phyloP scores from a whole-genome alignment of 2,329 filamentous ascomycete genomes.

The Didymella pinodella region DNA sequence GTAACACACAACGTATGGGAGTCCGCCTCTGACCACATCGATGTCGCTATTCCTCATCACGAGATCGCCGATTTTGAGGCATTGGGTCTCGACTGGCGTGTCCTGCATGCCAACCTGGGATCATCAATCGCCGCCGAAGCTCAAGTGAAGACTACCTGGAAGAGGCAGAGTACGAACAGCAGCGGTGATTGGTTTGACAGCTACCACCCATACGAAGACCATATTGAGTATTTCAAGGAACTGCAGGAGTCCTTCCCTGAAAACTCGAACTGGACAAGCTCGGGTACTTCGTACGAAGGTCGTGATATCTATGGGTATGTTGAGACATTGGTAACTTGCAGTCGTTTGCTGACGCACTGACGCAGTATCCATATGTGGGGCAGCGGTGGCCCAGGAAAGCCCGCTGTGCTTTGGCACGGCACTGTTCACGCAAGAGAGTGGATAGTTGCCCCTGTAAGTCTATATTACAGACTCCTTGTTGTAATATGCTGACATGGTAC shows the following conservation, averaged over 20 bases:
- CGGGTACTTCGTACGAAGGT: conserved; percentile 43
- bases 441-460: conserved; percentile 53
- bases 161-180: conserved; percentile 31
- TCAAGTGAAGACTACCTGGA: conserved; percentile 52
- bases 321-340: background rate
- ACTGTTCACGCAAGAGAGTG: conserved; percentile 47
- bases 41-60: conserved; percentile 54
- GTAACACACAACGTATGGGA: conserved; percentile 52
- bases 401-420: conserved; percentile 39
- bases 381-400: conserved; percentile 36
- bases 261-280: conserved; percentile 42
- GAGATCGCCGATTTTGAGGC: conserved; percentile 52
- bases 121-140: conserved; percentile 53
- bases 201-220: conserved; percentile 45
- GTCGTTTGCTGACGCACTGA: background rate
- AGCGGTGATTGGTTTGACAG: conserved; percentile 42
- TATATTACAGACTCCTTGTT: background rate
- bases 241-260: conserved; percentile 37
- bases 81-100: conserved; percentile 45
- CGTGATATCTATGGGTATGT: conserved; percentile 39
- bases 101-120: conserved; percentile 57
- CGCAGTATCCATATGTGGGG: conserved; percentile 43
- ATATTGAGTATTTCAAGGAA: conserved; percentile 33
- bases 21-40: conserved; percentile 47
- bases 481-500: background rate